phyloP scores from a whole-genome alignment of 2,329 filamentous ascomycete species.

The Colletotrichum camelliae region DNA sequence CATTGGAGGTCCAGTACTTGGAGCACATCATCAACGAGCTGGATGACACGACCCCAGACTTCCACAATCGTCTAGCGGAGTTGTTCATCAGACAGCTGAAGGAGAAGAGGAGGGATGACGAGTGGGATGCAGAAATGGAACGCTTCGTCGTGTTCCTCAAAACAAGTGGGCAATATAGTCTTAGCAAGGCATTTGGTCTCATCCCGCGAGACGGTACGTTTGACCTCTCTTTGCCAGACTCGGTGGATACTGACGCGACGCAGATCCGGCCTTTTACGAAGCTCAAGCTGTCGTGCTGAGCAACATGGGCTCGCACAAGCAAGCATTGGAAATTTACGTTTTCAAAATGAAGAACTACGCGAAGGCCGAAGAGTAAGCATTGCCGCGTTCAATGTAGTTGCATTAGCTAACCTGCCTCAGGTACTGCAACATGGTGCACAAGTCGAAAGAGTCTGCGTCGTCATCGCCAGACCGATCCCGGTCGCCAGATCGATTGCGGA shows the following conservation, averaged over 20 bases:
- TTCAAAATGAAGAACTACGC: slow-evolving; percentile 87
- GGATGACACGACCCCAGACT: slow-evolving; percentile 81
- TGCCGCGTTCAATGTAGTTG: background rate
- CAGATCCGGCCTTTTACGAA: slow-evolving; percentile 87
- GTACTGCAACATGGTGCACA: slow-evolving; percentile 88
- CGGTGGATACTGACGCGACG: slow-evolving; percentile 17
- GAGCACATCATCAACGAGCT: slow-evolving; percentile 91
- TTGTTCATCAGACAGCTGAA: slow-evolving; percentile 66
- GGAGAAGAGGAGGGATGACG: slow-evolving; percentile 45
- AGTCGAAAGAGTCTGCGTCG: slow-evolving; percentile 54
- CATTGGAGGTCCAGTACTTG: slow-evolving; percentile 80
- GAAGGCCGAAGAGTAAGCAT: slow-evolving; percentile 88
- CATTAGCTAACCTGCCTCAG: slow-evolving; percentile 44
- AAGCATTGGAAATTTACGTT: slow-evolving; percentile 96
- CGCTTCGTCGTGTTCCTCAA: slow-evolving; percentile 78
- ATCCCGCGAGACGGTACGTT: slow-evolving; percentile 79
- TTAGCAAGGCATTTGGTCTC: slow-evolving; percentile 76
- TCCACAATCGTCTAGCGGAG: slow-evolving; percentile 84
- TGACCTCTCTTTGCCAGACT: background rate
- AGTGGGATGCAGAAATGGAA: slow-evolving; percentile 64
- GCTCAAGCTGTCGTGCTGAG: slow-evolving; percentile 88
- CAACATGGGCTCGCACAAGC: slow-evolving; percentile 94
- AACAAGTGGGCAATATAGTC: slow-evolving; percentile 80
- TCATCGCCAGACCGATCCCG: slow-evolving; percentile 32
- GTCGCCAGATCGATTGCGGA: slow-evolving; percentile 28